phyloP scores from a whole-genome alignment of 2,329 filamentous ascomycete species.

The Venturia oleaginea region DNA sequence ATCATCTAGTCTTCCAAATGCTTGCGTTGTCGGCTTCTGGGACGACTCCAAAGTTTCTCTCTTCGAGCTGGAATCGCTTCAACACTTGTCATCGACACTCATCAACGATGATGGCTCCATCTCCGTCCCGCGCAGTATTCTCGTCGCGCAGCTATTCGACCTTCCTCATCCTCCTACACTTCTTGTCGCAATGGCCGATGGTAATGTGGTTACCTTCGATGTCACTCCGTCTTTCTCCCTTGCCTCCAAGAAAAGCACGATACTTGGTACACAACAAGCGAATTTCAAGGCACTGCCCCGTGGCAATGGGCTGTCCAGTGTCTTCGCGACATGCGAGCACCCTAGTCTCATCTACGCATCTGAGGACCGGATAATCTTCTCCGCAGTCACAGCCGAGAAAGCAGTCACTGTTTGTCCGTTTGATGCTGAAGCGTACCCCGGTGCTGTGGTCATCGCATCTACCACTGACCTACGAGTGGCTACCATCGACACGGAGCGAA shows the following conservation, averaged over 20 bases:
- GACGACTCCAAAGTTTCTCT: slow-evolving; percentile 71
- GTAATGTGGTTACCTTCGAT: slow-evolving; percentile 76
- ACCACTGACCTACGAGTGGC: slow-evolving; percentile 68
- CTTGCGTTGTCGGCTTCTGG: slow-evolving; percentile 83
- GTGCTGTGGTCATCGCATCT: slow-evolving; percentile 73
- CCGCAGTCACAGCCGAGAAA: slow-evolving; percentile 83
- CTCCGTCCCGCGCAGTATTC: slow-evolving; percentile 74
- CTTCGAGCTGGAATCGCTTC: slow-evolving; percentile 57
- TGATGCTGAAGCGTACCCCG: slow-evolving; percentile 69
- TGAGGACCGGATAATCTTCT: slow-evolving; percentile 83
- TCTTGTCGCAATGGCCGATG: slow-evolving; percentile 86
- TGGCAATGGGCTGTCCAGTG: slow-evolving; percentile 56
- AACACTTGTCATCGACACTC: slow-evolving; percentile 48
- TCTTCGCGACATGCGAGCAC: slow-evolving; percentile 91
- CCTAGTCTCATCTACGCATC: slow-evolving; percentile 86
- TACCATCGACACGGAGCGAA: slow-evolving; percentile 70
- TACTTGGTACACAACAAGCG: slow-evolving; percentile 78
- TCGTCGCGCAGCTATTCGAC: slow-evolving; percentile 65
- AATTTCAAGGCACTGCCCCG: slow-evolving; percentile 70
- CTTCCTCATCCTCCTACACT: slow-evolving; percentile 57
- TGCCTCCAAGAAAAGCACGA: slow-evolving; percentile 67
- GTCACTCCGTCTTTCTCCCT: slow-evolving; percentile 55
- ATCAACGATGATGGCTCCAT: slow-evolving; percentile 16
- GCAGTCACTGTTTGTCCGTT: slow-evolving; percentile 76
- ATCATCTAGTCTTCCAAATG: slow-evolving; percentile 50